Conservation (phyloP, 257 asterid genomes). For the Apocynum venetum region DNA sequence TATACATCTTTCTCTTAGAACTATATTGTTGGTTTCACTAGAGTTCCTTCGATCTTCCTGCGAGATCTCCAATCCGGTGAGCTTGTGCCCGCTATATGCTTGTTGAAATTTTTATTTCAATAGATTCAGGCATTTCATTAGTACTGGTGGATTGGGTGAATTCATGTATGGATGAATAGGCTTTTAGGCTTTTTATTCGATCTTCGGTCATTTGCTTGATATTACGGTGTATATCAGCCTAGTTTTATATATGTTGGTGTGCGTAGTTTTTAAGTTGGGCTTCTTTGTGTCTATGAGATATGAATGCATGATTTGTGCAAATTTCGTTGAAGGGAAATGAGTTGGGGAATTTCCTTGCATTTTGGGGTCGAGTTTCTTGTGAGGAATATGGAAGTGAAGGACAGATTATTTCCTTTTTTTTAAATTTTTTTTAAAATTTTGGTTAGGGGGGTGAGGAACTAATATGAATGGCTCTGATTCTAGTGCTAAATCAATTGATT, state of each 20-base stretch:
- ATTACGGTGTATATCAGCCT: not conserved
- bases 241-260: not conserved
- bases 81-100: not conserved
- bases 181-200: no score
- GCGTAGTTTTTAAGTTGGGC: not conserved
- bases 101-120: not conserved
- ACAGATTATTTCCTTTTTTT: not conserved
- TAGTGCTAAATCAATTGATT: not conserved
- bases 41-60: conserved; percentile 12
- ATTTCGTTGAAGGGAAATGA: not conserved
- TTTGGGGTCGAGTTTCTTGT: not conserved
- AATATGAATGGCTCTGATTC: not conserved
- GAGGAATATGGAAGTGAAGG: not conserved
- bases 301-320: not conserved
- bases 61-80: conserved; percentile 40
- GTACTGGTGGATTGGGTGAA: not conserved
- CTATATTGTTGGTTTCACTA: not conserved
- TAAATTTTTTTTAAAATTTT: no score
- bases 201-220: not conserved
- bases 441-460: no score
- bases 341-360: not conserved
- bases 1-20: not conserved
- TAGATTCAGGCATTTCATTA: not conserved
- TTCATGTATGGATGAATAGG: not conserved
- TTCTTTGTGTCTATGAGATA: no score